phyloP scores from a whole-genome alignment of 2,329 filamentous ascomycete species.

The Chaetomium olivaceum region DNA sequence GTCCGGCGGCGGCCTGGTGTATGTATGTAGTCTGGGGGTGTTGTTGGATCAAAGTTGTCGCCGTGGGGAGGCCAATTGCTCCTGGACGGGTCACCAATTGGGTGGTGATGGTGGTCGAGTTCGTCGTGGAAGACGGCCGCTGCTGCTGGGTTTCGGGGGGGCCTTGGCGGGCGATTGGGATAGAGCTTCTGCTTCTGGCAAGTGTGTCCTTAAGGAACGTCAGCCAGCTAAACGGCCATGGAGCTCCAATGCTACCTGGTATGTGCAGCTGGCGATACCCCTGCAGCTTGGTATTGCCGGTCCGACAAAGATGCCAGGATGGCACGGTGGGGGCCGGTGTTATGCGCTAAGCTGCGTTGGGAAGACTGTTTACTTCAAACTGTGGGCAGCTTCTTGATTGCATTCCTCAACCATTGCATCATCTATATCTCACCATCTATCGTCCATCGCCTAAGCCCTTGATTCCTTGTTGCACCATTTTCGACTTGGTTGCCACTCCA shows the following conservation, averaged over 20 bases:
- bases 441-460: neutral
- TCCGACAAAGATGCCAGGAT: conserved; percentile 14
- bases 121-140: conserved; percentile 18
- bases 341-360: conserved; percentile 30
- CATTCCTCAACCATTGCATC: conserved; percentile 10
- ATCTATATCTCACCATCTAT: conserved; percentile 6
- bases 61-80: conserved; percentile 27
- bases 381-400: conserved; percentile 11
- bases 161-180: conserved; percentile 22
- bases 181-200: conserved; percentile 18
- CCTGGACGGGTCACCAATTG: conserved; percentile 10
- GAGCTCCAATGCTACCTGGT: conserved; percentile 23
- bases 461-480: neutral
- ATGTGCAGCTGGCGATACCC: conserved; percentile 13
- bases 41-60: conserved; percentile 1
- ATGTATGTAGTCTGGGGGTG: too few relatives aligned
- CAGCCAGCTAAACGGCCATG: conserved; percentile 10
- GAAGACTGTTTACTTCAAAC: conserved; percentile 38
- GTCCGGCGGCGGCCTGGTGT: too few relatives aligned
- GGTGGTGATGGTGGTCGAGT: conserved; percentile 5
- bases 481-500: neutral
- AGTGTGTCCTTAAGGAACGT: conserved; percentile 30
- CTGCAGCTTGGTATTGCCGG: conserved; percentile 24
- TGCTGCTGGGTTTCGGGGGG: conserved; percentile 4
- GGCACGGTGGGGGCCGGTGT: conserved; percentile 9